Evolutionary conservation across 2,329 filamentous ascomycete genomes (phyloP).

Genomic region (Zalaria obscura): DNA sequence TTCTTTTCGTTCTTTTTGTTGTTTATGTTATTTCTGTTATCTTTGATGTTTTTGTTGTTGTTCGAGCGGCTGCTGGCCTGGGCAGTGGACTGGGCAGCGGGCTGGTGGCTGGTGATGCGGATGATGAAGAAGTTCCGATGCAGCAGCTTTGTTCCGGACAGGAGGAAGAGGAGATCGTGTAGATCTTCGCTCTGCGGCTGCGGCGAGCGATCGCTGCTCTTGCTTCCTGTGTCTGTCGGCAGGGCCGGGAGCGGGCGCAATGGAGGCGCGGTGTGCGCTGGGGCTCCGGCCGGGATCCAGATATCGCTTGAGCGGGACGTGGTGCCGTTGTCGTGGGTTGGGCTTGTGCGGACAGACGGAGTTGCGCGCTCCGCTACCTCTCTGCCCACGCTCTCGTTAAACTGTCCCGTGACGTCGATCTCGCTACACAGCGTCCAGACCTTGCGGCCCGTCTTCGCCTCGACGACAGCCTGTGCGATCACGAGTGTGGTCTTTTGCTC

Average conservation of each 20-base stretch:
- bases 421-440: slow-evolving; percentile 13
- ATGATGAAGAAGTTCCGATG: slow-evolving; percentile 4
- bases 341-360: neutral
- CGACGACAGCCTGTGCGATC: slow-evolving; percentile 13
- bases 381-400: neutral
- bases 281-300: neutral
- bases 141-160: slow-evolving; percentile 2
- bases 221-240: neutral
- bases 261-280: too few relatives aligned
- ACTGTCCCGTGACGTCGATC: slow-evolving; percentile 12
- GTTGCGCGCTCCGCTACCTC: neutral
- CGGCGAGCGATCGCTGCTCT: neutral
- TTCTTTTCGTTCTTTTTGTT: slow-evolving; percentile 7
- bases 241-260: too few relatives aligned
- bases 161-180: slow-evolving; percentile 1
- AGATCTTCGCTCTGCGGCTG: neutral
- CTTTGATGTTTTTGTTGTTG: too few relatives aligned
- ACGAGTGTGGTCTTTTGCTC: slow-evolving; percentile 12
- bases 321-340: neutral
- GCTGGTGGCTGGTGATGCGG: neutral
- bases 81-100: neutral
- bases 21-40: neutral
- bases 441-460: slow-evolving; percentile 12
- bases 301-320: neutral
- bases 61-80: neutral